Conservation (phyloP, 495 filamentous ascomycete species). For the Thozetella sp. region DNA sequence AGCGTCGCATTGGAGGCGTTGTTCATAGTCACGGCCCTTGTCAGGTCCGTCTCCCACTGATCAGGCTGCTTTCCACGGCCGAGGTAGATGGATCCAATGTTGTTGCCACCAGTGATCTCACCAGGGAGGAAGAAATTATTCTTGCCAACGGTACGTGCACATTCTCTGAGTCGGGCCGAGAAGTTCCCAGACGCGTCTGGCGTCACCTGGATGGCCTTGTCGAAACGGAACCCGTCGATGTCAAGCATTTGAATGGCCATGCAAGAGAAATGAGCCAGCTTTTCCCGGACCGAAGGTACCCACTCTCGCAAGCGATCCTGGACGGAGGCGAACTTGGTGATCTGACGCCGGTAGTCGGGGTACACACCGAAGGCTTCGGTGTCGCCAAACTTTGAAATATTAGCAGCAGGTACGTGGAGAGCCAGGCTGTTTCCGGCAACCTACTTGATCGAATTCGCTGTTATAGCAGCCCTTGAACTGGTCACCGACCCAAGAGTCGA, state of each 20-base stretch:
- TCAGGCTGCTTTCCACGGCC: slow-evolving; percentile 65
- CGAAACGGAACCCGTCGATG: slow-evolving; percentile 70
- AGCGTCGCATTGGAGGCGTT: slow-evolving; percentile 41
- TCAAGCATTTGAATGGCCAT: slow-evolving; percentile 66
- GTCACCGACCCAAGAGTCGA: slow-evolving; percentile 44
- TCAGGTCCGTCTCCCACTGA: slow-evolving; percentile 25
- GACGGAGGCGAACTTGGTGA: slow-evolving; percentile 74
- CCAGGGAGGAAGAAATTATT: slow-evolving; percentile 67
- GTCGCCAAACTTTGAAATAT: slow-evolving; percentile 56
- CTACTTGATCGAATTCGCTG: slow-evolving; percentile 67
- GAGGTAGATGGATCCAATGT: slow-evolving; percentile 65
- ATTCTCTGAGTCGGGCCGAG: slow-evolving; percentile 54
- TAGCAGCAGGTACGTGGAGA: too few species aligned
- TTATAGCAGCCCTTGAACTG: slow-evolving; percentile 61
- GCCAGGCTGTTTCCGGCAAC: not conserved
- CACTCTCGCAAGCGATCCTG: slow-evolving; percentile 78
- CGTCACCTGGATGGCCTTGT: slow-evolving; percentile 69
- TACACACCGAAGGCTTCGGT: slow-evolving; percentile 69
- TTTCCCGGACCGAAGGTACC: slow-evolving; percentile 59
- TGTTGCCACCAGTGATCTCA: slow-evolving; percentile 67
- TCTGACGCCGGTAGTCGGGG: slow-evolving; percentile 66
- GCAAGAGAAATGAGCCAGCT: slow-evolving; percentile 66
- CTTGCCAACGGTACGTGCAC: slow-evolving; percentile 58
- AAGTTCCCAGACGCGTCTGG: slow-evolving; percentile 63
- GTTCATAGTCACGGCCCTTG: slow-evolving; percentile 42